Evolutionary conservation across 106 monocot genomes (phyloP), one percentile per base, ranked within the genome.

Genomic region (Acorus gramineus): DNA sequence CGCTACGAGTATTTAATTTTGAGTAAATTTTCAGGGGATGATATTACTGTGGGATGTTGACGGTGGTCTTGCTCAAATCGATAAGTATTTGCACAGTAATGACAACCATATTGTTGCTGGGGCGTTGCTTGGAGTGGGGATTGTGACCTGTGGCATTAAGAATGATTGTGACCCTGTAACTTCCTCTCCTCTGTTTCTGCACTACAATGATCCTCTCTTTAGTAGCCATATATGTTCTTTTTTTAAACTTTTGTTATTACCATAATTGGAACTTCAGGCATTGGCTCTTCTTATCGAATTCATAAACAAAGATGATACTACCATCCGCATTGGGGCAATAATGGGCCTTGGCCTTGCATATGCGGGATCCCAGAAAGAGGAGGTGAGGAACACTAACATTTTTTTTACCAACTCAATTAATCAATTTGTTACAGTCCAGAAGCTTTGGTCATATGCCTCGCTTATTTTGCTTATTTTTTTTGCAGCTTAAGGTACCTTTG

Each of bases 21-120:
- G 13, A 64, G 64, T 49, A 8, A 47, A 45, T 53, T 49, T 65
- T 53, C 60, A 98, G 96, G 96, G 96, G 55, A 98, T 92, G 91
- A 92, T 98, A 78, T 74, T 91, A 11, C 81, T 96, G 52, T 96
- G 96, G 96, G 91, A 96, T 73, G 82, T 91, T 56, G 91, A 96
- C 68, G 85, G 83, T 57, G 96, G 96, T 8, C 78, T 98, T 47
- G 56, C 92, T 8, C 91, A 98, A 83, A 85, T 98, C 50, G 91
- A 98, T 64, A 98, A 92, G 55, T 98, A 81, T 74, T 55, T 98
- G 63, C 92, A 92, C 70, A 98, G 91, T 58, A 83, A 66, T 61
- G 96, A 98, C 69, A 92, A 77, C 53, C 87, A 98, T 88, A 83
- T 92, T 51, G 81, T 81, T 67, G 91, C 96, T 44, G 96, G 96